Evolutionary conservation across 257 asterid species (phyloP).

Genomic region (Parsonsia alboflavescens): DNA sequence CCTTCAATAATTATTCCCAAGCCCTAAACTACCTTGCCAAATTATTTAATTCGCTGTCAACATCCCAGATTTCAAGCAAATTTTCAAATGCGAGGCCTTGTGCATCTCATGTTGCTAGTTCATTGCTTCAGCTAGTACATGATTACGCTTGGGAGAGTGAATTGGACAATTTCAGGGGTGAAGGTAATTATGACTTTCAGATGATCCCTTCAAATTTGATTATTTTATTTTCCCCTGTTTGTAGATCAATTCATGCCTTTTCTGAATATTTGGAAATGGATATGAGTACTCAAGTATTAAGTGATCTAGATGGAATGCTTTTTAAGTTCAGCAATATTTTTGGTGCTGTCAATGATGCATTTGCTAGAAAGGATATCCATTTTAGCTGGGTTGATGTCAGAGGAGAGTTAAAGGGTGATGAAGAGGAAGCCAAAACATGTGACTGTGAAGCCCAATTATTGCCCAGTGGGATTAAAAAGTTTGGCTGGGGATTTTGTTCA

Average conservation of each 20-base stretch:
- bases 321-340: conserved; percentile 40
- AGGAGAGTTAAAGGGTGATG: conserved; percentile 23
- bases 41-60: conserved; percentile 12
- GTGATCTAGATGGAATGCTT: conserved; percentile 21
- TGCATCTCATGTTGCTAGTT: conserved; percentile 36
- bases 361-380: conserved; percentile 53
- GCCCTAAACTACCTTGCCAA: conserved; percentile 25
- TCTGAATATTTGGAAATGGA: conserved; percentile 32
- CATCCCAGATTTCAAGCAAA: conserved; percentile 8
- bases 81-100: conserved; percentile 23
- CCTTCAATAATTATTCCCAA: conserved; percentile 34
- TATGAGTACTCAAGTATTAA: conserved; percentile 5
- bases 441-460: conserved; percentile 19
- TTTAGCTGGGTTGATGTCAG: conserved; percentile 74
- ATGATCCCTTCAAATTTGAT: conserved; percentile 51
- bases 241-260: conserved; percentile 30
- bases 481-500: conserved; percentile 80
- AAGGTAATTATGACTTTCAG: conserved; percentile 24
- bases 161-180: conserved; percentile 33
- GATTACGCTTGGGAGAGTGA: conserved; percentile 76
- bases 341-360: conserved; percentile 43
- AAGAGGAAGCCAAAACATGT: conserved; percentile 12
- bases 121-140: conserved; percentile 55
- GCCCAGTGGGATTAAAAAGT: conserved; percentile 33
- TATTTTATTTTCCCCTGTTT: conserved; percentile 56